Evolutionary conservation across 2,329 filamentous ascomycete genomes (phyloP).

Genomic region (Xylariaceae sp.): DNA sequence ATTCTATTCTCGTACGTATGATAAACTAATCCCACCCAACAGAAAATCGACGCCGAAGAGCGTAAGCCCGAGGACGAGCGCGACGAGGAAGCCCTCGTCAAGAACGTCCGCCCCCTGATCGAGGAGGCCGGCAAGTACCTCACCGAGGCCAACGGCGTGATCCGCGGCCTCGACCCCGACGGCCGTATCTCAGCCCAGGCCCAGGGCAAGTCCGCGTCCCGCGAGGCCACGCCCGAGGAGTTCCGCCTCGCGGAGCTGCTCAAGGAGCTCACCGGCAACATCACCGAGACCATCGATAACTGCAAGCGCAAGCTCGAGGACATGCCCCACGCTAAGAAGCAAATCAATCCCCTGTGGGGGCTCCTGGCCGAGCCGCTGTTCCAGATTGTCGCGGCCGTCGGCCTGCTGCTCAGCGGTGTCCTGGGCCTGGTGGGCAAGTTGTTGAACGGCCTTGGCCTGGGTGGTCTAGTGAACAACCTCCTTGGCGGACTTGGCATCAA

Average conservation of each 20-base stretch:
- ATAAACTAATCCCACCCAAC: conserved; percentile 21
- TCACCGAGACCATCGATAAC: conserved; percentile 79
- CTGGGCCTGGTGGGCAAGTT: conserved; percentile 79
- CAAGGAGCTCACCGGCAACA: conserved; percentile 78
- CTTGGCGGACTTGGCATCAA: conserved; percentile 73
- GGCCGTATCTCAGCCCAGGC: conserved; percentile 80
- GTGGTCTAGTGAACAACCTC: conserved; percentile 73
- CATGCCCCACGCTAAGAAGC: conserved; percentile 93
- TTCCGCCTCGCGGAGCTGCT: conserved; percentile 78
- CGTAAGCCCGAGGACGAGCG: conserved; percentile 79
- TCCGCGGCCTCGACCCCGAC: conserved; percentile 85
- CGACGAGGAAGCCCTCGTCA: conserved; percentile 84
- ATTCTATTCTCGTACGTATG: conserved; percentile 1
- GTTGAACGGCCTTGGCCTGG: conserved; percentile 76
- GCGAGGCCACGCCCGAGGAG: conserved; percentile 78
- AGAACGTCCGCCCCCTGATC: conserved; percentile 81
- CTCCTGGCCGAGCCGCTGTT: conserved; percentile 79
- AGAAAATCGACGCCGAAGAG: conserved; percentile 77
- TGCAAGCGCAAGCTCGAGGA: conserved; percentile 84
- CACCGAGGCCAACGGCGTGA: conserved; percentile 79
- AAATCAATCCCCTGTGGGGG: conserved; percentile 85
- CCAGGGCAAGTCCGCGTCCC: conserved; percentile 71
- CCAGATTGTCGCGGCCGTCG: conserved; percentile 89
- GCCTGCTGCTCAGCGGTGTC: conserved; percentile 76
- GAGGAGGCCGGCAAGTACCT: conserved; percentile 81